Evolutionary conservation across 768 basidiomycete species (phyloP).

Genomic region (Pleurotus cornucopiae): DNA sequence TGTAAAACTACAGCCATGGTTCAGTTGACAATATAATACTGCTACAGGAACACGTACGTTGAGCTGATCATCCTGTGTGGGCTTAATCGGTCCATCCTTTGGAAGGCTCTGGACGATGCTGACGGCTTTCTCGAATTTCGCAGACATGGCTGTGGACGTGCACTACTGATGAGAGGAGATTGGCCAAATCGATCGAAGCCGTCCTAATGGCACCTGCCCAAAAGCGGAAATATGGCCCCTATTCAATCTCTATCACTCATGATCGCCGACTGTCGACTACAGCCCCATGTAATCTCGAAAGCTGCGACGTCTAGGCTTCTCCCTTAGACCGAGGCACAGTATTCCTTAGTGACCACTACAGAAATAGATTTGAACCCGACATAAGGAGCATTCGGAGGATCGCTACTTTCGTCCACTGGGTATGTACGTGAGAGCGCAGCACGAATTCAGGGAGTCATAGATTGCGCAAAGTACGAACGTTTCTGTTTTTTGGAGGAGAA

Average conservation of each 20-base stretch:
- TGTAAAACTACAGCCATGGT: slow-evolving; percentile 70
- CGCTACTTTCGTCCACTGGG: too few species aligned
- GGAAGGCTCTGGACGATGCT: slow-evolving; percentile 64
- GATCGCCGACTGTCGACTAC: background rate
- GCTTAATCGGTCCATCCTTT: slow-evolving; percentile 78
- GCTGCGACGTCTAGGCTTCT: background rate
- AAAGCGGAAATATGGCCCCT: background rate
- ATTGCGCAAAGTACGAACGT: too few species aligned
- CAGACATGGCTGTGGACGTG: slow-evolving; percentile 41
- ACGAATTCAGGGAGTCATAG: too few species aligned
- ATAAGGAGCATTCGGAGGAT: background rate
- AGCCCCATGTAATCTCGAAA: background rate
- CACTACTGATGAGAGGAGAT: too few species aligned
- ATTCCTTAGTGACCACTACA: too few species aligned
- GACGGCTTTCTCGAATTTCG: slow-evolving; percentile 74
- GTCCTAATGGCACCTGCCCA: too few species aligned
- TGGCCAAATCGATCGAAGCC: too few species aligned
- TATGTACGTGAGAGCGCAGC: too few species aligned
- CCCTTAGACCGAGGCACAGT: background rate
- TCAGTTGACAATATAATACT: too few species aligned
- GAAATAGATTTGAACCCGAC: background rate
- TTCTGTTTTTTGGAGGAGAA: too few species aligned
- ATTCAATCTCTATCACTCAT: background rate
- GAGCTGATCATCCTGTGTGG: slow-evolving; percentile 70
- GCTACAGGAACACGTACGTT: slow-evolving; percentile 45